Percentiles rank a stretch among this genome's conserved stretches.
phyloP scores from a whole-genome alignment of 306 rosid genomes.

The Cajanus cajan region DNA sequence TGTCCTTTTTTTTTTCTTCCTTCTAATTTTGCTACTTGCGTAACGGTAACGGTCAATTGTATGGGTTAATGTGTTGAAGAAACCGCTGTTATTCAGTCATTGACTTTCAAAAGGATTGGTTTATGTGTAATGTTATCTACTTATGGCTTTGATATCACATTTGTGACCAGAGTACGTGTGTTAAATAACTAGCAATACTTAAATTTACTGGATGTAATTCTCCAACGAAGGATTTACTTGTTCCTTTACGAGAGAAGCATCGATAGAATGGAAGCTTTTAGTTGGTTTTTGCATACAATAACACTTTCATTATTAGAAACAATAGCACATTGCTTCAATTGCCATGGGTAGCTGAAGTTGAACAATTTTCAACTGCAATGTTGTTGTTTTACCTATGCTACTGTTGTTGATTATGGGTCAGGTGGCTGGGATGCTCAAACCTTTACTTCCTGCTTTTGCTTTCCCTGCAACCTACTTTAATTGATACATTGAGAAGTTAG shows the following conservation, averaged over 20 bases:
- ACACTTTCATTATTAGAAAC: not conserved
- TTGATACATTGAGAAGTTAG: not conserved
- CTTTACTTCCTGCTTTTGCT: not conserved
- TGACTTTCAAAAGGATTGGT: not conserved
- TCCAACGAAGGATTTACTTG: not conserved
- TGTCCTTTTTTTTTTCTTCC: not conserved
- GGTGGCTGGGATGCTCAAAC: not conserved
- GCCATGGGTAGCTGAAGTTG: constrained; percentile 4
- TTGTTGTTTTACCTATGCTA: too few species aligned
- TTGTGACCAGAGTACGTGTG: not conserved
- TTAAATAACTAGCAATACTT: not conserved
- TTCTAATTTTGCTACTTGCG: not conserved
- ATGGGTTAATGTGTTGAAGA: not conserved
- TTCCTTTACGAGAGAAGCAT: not conserved
- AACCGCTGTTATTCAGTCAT: not conserved
- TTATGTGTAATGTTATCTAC: not conserved
- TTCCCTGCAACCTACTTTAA: not conserved
- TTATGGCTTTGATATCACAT: not conserved
- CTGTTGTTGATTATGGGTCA: not conserved
- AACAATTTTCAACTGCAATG: too few species aligned
- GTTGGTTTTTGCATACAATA: not conserved
- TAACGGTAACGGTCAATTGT: not conserved
- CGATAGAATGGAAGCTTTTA: not conserved
- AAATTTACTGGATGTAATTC: not conserved
- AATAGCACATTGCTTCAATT: not conserved